Percentiles rank a stretch among this genome's conserved stretches.
phyloP scores from a whole-genome alignment of 768 basidiomycete genomes.

The Calocera cornea region DNA sequence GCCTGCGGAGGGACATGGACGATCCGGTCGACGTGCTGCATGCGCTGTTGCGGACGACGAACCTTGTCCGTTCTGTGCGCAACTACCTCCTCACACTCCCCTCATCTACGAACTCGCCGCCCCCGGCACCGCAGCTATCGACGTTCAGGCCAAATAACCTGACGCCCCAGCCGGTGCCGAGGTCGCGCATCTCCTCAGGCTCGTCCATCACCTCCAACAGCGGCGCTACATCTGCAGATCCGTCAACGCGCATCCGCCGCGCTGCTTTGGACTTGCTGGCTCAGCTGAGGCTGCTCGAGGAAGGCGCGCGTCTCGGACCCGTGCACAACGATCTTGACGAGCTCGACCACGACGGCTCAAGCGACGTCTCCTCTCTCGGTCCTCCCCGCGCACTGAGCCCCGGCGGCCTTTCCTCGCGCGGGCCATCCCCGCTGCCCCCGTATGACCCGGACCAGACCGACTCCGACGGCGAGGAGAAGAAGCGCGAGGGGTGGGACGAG shows the following conservation, averaged over 20 bases:
- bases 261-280: slow-evolving; percentile 75
- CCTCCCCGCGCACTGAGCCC: neutral
- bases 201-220: slow-evolving; percentile 1
- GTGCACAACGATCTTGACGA: slow-evolving; percentile 31
- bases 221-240: slow-evolving; percentile 33
- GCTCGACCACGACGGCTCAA: slow-evolving; percentile 16
- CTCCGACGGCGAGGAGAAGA: slow-evolving; percentile 36
- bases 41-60: slow-evolving; percentile 64
- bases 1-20: slow-evolving; percentile 3
- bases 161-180: slow-evolving; percentile 21
- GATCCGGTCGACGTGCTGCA: slow-evolving; percentile 47
- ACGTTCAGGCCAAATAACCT: slow-evolving; percentile 44
- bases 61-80: slow-evolving; percentile 65
- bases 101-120: slow-evolving; percentile 32
- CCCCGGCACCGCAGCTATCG: slow-evolving; percentile 24
- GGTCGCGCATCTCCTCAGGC: slow-evolving; percentile 20
- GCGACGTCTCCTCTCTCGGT: neutral
- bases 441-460: slow-evolving; percentile 19
- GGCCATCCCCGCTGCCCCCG: neutral
- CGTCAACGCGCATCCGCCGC: slow-evolving; percentile 54
- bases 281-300: slow-evolving; percentile 67
- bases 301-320: slow-evolving; percentile 50
- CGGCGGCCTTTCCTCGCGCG: neutral
- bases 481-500: slow-evolving; percentile 69
- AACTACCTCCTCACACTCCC: slow-evolving; percentile 75